Percentiles rank a stretch among this genome's conserved stretches.
Evolutionary conservation across 768 basidiomycete species (phyloP).

Genomic region (Vararia minispora): DNA sequence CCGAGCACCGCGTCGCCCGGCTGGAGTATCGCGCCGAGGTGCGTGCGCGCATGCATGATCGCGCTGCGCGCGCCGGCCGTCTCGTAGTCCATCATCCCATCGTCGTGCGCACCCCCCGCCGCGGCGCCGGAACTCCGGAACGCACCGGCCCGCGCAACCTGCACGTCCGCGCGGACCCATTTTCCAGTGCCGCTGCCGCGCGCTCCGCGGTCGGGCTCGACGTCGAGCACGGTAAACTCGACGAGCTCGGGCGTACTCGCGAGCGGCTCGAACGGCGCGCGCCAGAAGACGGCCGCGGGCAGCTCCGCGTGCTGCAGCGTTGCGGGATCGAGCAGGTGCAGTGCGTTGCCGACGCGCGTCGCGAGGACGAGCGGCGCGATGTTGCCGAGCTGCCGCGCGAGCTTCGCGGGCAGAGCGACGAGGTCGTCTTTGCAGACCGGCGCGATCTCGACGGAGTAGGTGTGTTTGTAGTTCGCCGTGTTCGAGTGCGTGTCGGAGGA

Average conservation of each 20-base stretch:
- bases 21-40: conserved; percentile 87
- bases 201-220: conserved; percentile 69
- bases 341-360: conserved; percentile 81
- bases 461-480: conserved; percentile 95
- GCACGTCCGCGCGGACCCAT: conserved; percentile 77
- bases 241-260: conserved; percentile 77
- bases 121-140: conserved; percentile 52
- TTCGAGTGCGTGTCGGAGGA: conserved; percentile 86
- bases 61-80: conserved; percentile 48
- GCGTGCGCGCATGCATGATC: conserved; percentile 93
- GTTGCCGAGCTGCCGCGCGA: conserved; percentile 75
- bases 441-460: conserved; percentile 94
- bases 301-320: conserved; percentile 82
- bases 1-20: conserved; percentile 92
- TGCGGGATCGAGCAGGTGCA: conserved; percentile 84
- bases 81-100: conserved; percentile 51
- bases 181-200: too few species aligned
- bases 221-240: conserved; percentile 91
- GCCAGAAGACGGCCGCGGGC: conserved; percentile 74
- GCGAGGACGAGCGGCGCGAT: conserved; percentile 84
- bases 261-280: conserved; percentile 78
- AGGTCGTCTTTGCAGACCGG: conserved; percentile 98
- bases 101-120: conserved; percentile 22
- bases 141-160: conserved; percentile 78
- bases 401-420: conserved; percentile 76